Evolutionary conservation across 176 grass and related monocot species (phyloP).

Genomic region (Oryza glaberrima): DNA sequence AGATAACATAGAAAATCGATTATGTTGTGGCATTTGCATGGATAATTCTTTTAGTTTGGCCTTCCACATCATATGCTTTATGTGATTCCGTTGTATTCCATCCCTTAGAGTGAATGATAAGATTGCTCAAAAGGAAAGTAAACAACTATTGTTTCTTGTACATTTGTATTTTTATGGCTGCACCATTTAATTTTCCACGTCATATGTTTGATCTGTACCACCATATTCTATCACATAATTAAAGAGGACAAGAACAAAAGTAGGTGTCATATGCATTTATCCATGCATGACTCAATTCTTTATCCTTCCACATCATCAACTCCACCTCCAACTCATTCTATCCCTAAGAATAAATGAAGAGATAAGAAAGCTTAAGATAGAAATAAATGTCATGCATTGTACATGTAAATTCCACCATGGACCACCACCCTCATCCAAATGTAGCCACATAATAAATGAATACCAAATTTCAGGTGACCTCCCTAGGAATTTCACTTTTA

Average conservation of each 20-base stretch:
- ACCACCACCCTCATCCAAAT: not conserved
- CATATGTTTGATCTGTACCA: not conserved
- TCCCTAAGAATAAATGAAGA: not conserved
- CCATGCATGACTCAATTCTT: not conserved
- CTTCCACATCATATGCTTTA: not conserved
- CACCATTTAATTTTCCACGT: not conserved
- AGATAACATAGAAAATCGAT: no score
- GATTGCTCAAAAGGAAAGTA: not conserved
- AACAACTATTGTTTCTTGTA: not conserved
- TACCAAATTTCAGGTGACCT: not conserved
- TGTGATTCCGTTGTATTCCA: not conserved
- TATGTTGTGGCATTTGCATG: not conserved
- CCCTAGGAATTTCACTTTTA: not conserved
- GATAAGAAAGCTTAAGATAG: not conserved
- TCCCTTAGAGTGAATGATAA: not conserved
- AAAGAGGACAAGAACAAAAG: slow-evolving; percentile 13
- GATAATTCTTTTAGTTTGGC: not conserved
- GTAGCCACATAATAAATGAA: not conserved
- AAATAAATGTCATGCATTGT: not conserved
- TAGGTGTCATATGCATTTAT: not conserved
- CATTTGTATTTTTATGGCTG: not conserved
- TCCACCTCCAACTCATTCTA: not conserved
- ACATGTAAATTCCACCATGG: not conserved
- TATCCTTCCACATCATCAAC: not conserved
- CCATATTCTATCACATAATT: not conserved